Percentiles rank a stretch among this genome's conserved stretches.
Conservation (phyloP, 108 stramenopile species). For the Pinguiococcus pyrenoidosus region DNA sequence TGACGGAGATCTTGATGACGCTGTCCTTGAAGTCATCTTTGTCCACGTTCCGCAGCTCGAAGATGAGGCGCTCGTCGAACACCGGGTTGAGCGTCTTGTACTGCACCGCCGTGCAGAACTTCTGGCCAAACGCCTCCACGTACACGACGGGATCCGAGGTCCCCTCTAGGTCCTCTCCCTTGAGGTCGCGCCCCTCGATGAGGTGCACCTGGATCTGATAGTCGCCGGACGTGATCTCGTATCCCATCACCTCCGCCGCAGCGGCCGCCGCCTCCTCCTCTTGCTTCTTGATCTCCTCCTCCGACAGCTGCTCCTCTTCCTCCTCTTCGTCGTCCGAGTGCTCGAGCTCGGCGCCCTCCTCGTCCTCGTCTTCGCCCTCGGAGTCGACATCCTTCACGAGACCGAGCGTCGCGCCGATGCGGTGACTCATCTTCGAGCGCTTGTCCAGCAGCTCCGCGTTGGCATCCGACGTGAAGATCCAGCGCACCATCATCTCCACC, state of each 20-base stretch:
- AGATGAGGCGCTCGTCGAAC: constrained; percentile 27
- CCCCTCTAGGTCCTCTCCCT: constrained; percentile 39
- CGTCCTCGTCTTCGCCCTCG: not conserved
- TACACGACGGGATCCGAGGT: constrained; percentile 38
- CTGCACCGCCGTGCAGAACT: constrained; percentile 6
- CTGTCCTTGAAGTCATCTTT: constrained; percentile 12
- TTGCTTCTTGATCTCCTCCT: too few species aligned
- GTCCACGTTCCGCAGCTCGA: constrained; percentile 22
- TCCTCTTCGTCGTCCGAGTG: not conserved
- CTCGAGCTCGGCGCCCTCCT: not conserved
- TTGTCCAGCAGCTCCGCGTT: too few species aligned
- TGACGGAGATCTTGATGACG: constrained; percentile 12
- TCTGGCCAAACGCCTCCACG: constrained; percentile 21
- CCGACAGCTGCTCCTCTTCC: not conserved
- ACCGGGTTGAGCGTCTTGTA: constrained; percentile 8
- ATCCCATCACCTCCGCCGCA: too few species aligned
- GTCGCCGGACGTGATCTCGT: constrained; percentile 28
- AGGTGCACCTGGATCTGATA: constrained; percentile 48
- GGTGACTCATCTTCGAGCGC: too few species aligned
- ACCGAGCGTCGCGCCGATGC: too few species aligned
- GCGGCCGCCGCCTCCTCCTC: too few species aligned
- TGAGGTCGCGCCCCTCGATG: constrained; percentile 44
- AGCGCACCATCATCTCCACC: too few species aligned
- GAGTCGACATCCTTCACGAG: too few species aligned
- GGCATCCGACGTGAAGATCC: too few species aligned